Evolutionary conservation across 352 stramenopile species (phyloP).

Genomic region (Globisporangium yorkense): DNA sequence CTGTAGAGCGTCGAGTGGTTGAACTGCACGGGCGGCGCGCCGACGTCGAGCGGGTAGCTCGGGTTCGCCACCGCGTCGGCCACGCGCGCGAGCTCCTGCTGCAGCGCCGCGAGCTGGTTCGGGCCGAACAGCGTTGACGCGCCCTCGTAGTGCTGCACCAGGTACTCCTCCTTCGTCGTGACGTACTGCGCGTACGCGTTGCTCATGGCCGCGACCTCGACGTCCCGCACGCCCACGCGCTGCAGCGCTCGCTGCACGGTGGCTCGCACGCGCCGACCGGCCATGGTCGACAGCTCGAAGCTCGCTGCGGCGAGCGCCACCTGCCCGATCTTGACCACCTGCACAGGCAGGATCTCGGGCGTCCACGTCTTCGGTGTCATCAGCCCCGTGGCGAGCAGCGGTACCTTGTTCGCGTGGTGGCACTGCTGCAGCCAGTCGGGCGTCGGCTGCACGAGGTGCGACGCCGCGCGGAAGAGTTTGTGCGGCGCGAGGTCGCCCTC

Average conservation of each 20-base stretch:
- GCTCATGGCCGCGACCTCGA: slow-evolving; percentile 41
- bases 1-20: slow-evolving; percentile 24
- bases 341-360: slow-evolving; percentile 43
- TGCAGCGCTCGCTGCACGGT: slow-evolving; percentile 26
- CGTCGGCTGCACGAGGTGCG: slow-evolving; percentile 17
- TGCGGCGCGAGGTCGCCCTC: slow-evolving; percentile 34
- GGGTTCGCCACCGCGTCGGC: slow-evolving; percentile 23
- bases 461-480: slow-evolving; percentile 17
- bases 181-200: slow-evolving; percentile 63
- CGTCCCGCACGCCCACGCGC: slow-evolving; percentile 25
- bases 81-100: slow-evolving; percentile 44
- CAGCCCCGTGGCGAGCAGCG: slow-evolving; percentile 32
- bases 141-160: slow-evolving; percentile 61
- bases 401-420: slow-evolving; percentile 31
- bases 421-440: slow-evolving; percentile 35
- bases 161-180: slow-evolving; percentile 60
- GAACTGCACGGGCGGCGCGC: slow-evolving; percentile 31
- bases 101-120: slow-evolving; percentile 51
- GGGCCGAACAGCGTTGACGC: slow-evolving; percentile 67
- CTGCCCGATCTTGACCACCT: slow-evolving; percentile 49
- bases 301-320: slow-evolving; percentile 44
- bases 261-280: slow-evolving; percentile 39
- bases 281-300: slow-evolving; percentile 61
- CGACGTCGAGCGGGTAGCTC: slow-evolving; percentile 22
- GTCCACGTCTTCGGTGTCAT: slow-evolving; percentile 37